Percentiles rank a stretch among this genome's conserved stretches.
Evolutionary conservation across 768 basidiomycete genomes (phyloP).

Genomic region (Leccinum incarnatum): DNA sequence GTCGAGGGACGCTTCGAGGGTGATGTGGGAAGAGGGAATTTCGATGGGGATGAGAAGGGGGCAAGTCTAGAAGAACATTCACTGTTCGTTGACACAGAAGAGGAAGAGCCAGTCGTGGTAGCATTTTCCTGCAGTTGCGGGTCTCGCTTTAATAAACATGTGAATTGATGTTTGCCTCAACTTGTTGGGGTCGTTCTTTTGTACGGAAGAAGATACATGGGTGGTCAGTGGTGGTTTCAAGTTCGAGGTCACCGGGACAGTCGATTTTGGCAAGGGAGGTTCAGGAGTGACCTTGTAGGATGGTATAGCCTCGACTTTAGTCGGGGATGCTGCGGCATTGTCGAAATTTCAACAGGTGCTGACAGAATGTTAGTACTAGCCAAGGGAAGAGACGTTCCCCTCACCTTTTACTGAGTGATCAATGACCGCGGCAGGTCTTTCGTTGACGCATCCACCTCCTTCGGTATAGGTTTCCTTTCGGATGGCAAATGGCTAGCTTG

Average conservation of each 20-base stretch:
- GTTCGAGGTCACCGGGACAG: neutral
- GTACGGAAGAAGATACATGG: conserved; percentile 10
- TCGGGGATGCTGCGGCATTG: neutral
- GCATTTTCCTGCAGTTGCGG: neutral
- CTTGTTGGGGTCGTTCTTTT: conserved; percentile 14
- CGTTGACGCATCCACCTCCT: too few species aligned
- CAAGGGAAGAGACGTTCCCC: neutral
- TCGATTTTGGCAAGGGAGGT: conserved; percentile 9
- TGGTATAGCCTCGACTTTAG: neutral
- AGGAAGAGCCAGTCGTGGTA: neutral
- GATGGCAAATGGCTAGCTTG: too few species aligned
- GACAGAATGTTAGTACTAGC: conserved; percentile 5
- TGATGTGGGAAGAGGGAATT: conserved; percentile 25
- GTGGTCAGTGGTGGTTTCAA: neutral
- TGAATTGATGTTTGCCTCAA: conserved; percentile 17
- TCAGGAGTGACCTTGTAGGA: conserved; percentile 4
- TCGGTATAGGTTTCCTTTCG: too few species aligned
- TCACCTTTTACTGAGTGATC: conserved; percentile 2
- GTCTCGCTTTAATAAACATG: conserved; percentile 19
- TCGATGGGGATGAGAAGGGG: conserved; percentile 25
- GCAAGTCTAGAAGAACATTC: conserved; percentile 9
- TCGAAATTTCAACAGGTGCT: neutral
- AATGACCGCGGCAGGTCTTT: neutral
- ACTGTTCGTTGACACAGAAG: conserved; percentile 7
- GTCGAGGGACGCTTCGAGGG: conserved; percentile 16